phyloP scores from a whole-genome alignment of 345 rosid genomes.

The Eucalyptus cloeziana region DNA sequence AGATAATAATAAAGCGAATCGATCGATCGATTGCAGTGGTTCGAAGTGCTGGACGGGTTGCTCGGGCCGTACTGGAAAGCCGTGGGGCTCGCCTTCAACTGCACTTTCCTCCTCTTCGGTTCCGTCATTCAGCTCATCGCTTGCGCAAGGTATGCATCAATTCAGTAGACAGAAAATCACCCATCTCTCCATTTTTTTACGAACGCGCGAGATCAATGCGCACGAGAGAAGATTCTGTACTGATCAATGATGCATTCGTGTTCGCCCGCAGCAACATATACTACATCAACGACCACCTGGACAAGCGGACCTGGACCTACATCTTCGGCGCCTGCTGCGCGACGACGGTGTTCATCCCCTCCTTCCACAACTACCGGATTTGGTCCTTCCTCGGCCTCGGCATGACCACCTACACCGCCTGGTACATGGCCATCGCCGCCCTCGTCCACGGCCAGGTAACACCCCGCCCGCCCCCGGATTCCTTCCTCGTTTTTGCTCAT shows the following conservation, averaged over 20 bases:
- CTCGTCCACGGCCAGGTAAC: slow-evolving; percentile 73
- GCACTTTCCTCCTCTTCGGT: slow-evolving; percentile 97
- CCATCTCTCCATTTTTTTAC: background rate
- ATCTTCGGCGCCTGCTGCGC: slow-evolving; percentile 99
- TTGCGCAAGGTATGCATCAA: slow-evolving; percentile 69
- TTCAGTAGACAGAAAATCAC: background rate
- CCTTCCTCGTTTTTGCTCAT: background rate
- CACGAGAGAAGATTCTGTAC: background rate
- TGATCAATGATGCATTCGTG: background rate
- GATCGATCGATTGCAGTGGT: slow-evolving; percentile 52
- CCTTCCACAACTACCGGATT: slow-evolving; percentile 94
- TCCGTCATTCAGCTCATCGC: slow-evolving; percentile 98
- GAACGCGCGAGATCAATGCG: background rate
- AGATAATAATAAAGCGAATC: background rate
- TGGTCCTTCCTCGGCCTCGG: slow-evolving; percentile 99
- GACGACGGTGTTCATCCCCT: slow-evolving; percentile 95
- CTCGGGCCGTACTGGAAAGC: slow-evolving; percentile 98
- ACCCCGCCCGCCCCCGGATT: background rate
- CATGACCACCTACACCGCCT: slow-evolving; percentile 99
- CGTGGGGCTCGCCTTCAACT: slow-evolving; percentile 87
- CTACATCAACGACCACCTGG: slow-evolving; percentile 90
- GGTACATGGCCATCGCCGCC: slow-evolving; percentile 95
- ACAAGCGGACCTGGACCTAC: slow-evolving; percentile 99
- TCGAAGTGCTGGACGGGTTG: slow-evolving; percentile 95
- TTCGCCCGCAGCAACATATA: slow-evolving; percentile 74